Evolutionary conservation across 176 grass and related monocot genomes (phyloP), one percentile per base, ranked within the genome.

Genomic region (Carex pumila): DNA sequence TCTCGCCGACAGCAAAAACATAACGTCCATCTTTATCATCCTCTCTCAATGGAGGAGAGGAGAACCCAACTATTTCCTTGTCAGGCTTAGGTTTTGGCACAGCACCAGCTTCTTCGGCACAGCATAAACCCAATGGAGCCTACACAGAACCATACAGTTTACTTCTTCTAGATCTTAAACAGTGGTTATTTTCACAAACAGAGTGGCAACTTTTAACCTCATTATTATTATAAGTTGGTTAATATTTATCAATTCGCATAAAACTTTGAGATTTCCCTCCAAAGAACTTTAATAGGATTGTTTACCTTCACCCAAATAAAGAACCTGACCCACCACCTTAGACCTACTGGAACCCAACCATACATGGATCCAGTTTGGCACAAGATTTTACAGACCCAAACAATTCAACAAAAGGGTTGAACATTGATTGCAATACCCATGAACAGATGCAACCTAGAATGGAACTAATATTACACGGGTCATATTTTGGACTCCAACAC

Each of bases 11-110:
- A 34, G 89, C 88, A 86, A 98, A 98, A 81, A 93, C 89, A 86
- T 91, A 98, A 59, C 91, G 92, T 0, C 95, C 95, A 86, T 98
- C 90, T 61, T 90, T 91, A 85, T 97, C 95, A 86, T 97, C 95
- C 81, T 81, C 92, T 74, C 95, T 98, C 69, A 85, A 61, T 63
- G 95, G 92, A 66, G 92, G 92, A 7, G 90, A 94, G 39, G 76
- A 82, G 15, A 86, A 65, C 58, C 77, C 80, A 74, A 25, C 36
- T 74, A 85, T 41, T 30, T 68, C 89, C 72, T 94, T 87, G 11
- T 59, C 57, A 61, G 45, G 71, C 62, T 85, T 76, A 54, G 84
- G 64, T 1, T 92, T 61, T 18, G 86, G 84, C 34, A 88, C 80
- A 84, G 90, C 75, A 37, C 89, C 84, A 85, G 92, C 94, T 81